These are phyloP conservation scores for Corchorus olitorius DNA, from an alignment of 345 rosid genomes.

Conservation along the genomic window DNA sequence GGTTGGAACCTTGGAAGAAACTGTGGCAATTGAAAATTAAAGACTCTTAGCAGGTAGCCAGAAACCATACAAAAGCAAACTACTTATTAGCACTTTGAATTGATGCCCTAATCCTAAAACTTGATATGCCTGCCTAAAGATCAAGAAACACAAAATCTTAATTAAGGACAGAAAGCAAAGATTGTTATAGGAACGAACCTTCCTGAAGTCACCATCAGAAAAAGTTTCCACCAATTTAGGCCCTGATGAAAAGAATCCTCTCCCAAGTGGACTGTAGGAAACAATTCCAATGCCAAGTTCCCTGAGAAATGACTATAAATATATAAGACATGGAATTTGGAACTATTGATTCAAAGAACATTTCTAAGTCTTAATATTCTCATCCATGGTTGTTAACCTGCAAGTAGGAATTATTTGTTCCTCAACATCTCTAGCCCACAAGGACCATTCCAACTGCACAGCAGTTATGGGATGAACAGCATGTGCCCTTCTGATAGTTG, in stretches of 20 bases:
- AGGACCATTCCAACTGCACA: slow-evolving; percentile 75
- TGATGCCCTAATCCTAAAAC: not conserved
- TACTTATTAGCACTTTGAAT: not conserved
- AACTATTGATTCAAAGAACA: not conserved
- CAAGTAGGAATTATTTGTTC: slow-evolving; percentile 31
- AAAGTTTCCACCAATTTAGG: slow-evolving; percentile 49
- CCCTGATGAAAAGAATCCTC: slow-evolving; percentile 65
- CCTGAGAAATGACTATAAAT: slow-evolving; percentile 28
- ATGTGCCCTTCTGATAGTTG: slow-evolving; percentile 79
- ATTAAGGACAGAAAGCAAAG: not conserved
- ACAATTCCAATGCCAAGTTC: slow-evolving; percentile 80
- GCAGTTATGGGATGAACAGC: slow-evolving; percentile 76
- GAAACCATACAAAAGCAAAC: not conserved
- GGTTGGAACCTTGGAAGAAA: slow-evolving; percentile 51
- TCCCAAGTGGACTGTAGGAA: slow-evolving; percentile 62
- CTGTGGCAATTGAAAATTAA: slow-evolving; percentile 32
- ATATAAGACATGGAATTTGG: not conserved
- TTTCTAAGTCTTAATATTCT: not conserved
- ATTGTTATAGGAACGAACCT: slow-evolving; percentile 30
- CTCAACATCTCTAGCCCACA: slow-evolving; percentile 82
- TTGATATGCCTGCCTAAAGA: not conserved
- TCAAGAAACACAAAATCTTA: not conserved
- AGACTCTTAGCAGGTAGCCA: not conserved
- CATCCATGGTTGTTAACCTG: not conserved
- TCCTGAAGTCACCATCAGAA: slow-evolving; percentile 36